Evolutionary conservation across 1,284 basidiomycete species (phyloP).

Genomic region (Porodaedalea pini): DNA sequence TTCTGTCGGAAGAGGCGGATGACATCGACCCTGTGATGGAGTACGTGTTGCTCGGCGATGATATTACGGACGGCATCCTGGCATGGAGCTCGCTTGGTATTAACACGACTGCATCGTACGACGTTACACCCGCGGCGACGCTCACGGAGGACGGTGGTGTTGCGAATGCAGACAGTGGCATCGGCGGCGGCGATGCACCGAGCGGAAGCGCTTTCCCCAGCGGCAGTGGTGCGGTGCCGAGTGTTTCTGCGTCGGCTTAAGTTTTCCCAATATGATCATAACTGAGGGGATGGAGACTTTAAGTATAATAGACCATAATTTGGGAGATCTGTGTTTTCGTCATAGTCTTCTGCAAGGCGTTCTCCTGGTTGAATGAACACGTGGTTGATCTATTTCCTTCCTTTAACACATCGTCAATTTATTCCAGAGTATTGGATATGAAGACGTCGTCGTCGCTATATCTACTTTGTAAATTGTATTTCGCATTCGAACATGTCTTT

Average conservation of each 20-base stretch:
- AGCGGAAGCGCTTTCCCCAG: neutral
- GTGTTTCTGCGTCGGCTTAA: neutral
- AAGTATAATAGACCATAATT: too few relatives aligned
- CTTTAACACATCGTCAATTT: too few relatives aligned
- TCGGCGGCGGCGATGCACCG: neutral
- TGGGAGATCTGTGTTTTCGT: too few relatives aligned
- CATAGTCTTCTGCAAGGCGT: too few relatives aligned
- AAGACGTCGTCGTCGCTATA: too few relatives aligned
- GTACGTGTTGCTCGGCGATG: constrained; percentile 9
- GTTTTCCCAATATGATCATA: too few relatives aligned
- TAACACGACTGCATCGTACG: constrained; percentile 6
- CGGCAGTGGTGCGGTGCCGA: neutral
- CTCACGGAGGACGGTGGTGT: constrained; percentile 4
- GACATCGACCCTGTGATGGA: constrained; percentile 11
- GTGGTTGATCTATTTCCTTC: too few relatives aligned
- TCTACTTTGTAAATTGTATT: too few relatives aligned
- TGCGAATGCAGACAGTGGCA: neutral
- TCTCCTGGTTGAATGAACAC: too few relatives aligned
- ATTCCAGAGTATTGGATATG: too few relatives aligned
- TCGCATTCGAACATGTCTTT: too few relatives aligned
- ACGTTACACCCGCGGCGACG: neutral
- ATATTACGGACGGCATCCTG: constrained; percentile 8
- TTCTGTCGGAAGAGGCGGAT: neutral
- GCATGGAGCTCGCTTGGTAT: constrained; percentile 6
- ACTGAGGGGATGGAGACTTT: too few relatives aligned